phyloP scores from a whole-genome alignment of 176 grass and related monocot species.

The Zizania latifolia region DNA sequence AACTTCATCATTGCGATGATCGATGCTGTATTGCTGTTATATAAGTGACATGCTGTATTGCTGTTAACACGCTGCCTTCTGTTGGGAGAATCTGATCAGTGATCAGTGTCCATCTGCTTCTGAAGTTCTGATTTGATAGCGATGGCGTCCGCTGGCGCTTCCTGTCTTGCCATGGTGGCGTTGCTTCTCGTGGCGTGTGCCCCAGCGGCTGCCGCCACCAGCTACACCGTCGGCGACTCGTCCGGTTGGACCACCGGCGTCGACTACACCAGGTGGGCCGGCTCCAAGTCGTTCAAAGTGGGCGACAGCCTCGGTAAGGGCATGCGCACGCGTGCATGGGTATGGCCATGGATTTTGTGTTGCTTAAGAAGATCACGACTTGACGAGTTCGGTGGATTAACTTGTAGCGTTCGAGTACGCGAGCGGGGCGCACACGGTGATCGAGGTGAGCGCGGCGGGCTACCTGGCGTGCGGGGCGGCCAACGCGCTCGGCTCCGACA shows the following conservation, averaged over 20 bases:
- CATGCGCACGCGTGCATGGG: background rate
- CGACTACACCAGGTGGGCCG: conserved; percentile 67
- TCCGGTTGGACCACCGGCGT: conserved; percentile 65
- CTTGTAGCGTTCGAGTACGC: conserved; percentile 62
- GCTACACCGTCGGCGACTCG: conserved; percentile 67
- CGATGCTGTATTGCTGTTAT: conserved; percentile 24
- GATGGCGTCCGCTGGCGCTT: conserved; percentile 31
- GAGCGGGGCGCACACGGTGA: conserved; percentile 51
- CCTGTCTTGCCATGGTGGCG: conserved; percentile 15
- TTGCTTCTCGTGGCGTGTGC: conserved; percentile 40
- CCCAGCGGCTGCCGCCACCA: conserved; percentile 33
- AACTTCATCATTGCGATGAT: conserved; percentile 14
- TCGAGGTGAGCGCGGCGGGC: conserved; percentile 52
- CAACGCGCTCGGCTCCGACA: conserved; percentile 51
- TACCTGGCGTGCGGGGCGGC: conserved; percentile 65
- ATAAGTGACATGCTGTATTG: conserved; percentile 27
- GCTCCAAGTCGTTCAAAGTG: conserved; percentile 42
- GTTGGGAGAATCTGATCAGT: background rate
- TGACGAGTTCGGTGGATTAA: background rate
- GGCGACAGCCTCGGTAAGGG: conserved; percentile 63
- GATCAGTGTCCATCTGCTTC: background rate
- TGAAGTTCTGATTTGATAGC: background rate
- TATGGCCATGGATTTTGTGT: background rate
- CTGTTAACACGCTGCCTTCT: background rate
- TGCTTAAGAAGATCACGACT: background rate